phyloP scores from a whole-genome alignment of 2,329 filamentous ascomycete species.

The Daldinia sp. region DNA sequence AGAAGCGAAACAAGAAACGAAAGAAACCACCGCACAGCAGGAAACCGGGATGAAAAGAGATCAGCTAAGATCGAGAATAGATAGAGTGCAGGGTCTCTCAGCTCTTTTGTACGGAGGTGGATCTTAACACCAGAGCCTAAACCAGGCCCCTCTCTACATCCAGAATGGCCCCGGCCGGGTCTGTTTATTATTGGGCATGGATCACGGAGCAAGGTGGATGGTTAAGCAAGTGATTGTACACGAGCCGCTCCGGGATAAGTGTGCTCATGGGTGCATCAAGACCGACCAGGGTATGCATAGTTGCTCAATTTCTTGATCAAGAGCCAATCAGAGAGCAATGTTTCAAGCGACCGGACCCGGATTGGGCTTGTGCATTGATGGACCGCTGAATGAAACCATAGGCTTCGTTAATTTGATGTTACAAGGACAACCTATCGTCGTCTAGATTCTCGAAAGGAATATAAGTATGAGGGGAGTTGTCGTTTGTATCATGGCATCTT shows the following conservation, averaged over 20 bases:
- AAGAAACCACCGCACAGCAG: conserved; percentile 32
- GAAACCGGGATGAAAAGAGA: conserved; percentile 31
- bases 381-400: conserved; percentile 25
- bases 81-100: conserved; percentile 23
- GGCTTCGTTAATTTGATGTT: conserved; percentile 24
- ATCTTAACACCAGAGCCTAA: conserved; percentile 14
- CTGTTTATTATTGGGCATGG: conserved; percentile 28
- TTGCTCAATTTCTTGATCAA: conserved; percentile 37
- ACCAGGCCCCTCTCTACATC: conserved; percentile 25
- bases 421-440: not conserved
- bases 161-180: conserved; percentile 29
- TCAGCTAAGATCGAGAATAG: conserved; percentile 28
- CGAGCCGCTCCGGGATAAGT: conserved; percentile 38
- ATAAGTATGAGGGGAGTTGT: conserved; percentile 5
- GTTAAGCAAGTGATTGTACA: conserved; percentile 32
- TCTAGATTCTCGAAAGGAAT: conserved; percentile 3
- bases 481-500: not conserved
- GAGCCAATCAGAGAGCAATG: conserved; percentile 32
- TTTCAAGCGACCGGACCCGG: conserved; percentile 24
- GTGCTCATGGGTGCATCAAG: conserved; percentile 36
- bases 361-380: conserved; percentile 32
- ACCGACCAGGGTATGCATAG: conserved; percentile 37
- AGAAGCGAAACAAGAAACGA: conserved; percentile 37
- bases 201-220: conserved; percentile 21
- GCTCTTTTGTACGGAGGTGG: conserved; percentile 31